Percentiles rank a stretch among this genome's conserved stretches.
Conservation (phyloP, 371 early-diverging fungal genomes). For the Phascolomyces articulosus region DNA sequence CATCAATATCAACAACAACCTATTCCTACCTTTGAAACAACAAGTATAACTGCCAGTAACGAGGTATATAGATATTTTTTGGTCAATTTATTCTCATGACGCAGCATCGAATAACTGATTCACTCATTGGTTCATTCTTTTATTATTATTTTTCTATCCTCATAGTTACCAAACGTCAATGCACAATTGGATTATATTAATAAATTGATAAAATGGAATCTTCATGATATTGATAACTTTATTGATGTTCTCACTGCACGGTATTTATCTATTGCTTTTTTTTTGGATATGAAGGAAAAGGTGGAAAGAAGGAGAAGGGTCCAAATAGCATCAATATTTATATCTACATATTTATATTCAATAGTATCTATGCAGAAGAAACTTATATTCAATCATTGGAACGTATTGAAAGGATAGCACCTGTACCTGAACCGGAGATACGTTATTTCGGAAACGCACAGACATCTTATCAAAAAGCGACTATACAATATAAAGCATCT, state of each 20-base stretch:
- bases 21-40: background rate
- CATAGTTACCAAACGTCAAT: constrained; percentile 13
- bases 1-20: background rate
- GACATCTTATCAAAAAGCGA: constrained; percentile 11
- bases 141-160: background rate
- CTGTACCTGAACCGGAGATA: constrained; percentile 9
- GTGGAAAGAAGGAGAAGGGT: too few species aligned
- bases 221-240: constrained; percentile 19
- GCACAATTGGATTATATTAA: constrained; percentile 20
- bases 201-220: constrained; percentile 19
- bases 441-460: constrained; percentile 4
- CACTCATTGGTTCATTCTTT: too few species aligned
- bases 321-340: too few species aligned
- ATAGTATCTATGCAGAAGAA: constrained; percentile 17
- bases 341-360: too few species aligned
- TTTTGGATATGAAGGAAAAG: too few species aligned
- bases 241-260: constrained; percentile 15
- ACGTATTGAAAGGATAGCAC: constrained; percentile 3
- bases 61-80: background rate
- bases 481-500: constrained; percentile 6
- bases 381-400: constrained; percentile 14
- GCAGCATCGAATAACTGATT: too few species aligned
- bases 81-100: too few species aligned
- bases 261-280: constrained; percentile 1
- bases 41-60: background rate